Evolutionary conservation across 2,329 filamentous ascomycete species (phyloP), one percentile per base, ranked within the genome.

Genomic region (Exserohilum rostratum): DNA sequence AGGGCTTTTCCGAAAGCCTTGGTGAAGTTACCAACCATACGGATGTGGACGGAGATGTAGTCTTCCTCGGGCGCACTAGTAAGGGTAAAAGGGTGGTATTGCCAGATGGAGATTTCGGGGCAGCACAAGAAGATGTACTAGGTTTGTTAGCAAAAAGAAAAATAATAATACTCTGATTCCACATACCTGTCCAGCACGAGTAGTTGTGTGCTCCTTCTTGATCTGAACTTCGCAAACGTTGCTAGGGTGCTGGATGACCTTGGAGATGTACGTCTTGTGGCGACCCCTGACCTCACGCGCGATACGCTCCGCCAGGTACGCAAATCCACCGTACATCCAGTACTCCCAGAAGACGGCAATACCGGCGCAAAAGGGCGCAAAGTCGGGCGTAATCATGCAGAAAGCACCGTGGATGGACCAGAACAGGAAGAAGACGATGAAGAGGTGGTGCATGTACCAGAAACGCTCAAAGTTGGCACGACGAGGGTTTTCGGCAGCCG

Each of bases 221-320:
- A 96, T 92, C 78, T 95, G 91, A 57, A 96, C 93, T 77, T 96
- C 91, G 73, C 90, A 90, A 15, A 96, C 91, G 68, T 92, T 91
- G 80, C 89, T 91, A 6, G 90, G 90, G 74, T 96, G 90, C 78
- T 95, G 90, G 61, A 96, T 88, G 59, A 96, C 91, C 79, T 95
- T 95, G 61, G 89, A 91, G 56, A 96, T 90, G 73, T 89, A 91
- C 13, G 90, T 93, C 82, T 89, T 91, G 80, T 93, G 90, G 22
- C 87, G 84, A 40, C 90, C 90, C 48, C 90, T 87, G 35, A 93
- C 79, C 76, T 95, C 91, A 58, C 90, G 86, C 17, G 90, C 86
- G 53, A 93, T 81, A 57, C 90, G 83, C 78, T 96, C 91, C n/a
- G 85, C 83, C 31, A 96, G 82, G 72, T 95, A 96, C 55, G 88